Percentiles rank a stretch among this genome's conserved stretches.
Conservation (phyloP, 2,329 filamentous ascomycete genomes). For the Neonectria faginata region DNA sequence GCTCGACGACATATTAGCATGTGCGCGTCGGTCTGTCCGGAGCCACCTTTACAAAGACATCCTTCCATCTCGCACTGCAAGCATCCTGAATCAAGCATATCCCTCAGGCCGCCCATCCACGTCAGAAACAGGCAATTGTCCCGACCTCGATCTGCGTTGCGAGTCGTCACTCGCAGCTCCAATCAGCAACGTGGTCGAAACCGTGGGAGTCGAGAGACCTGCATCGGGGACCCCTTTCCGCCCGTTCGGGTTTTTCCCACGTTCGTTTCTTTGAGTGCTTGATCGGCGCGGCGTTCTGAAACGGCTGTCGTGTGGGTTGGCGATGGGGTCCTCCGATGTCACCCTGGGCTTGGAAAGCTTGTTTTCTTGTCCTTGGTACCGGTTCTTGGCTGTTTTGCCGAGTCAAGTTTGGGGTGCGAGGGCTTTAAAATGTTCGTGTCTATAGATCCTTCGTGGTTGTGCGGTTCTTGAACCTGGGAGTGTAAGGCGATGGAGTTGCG, state of each 20-base stretch:
- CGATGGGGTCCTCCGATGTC: not conserved
- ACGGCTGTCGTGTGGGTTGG: not conserved
- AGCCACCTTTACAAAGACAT: not conserved
- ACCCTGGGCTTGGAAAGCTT: not conserved
- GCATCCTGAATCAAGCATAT: not conserved
- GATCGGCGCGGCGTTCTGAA: conserved; percentile 8
- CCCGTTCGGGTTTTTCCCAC: not conserved
- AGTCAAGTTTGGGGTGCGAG: too few species aligned
- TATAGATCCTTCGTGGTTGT: not conserved
- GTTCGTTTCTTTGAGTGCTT: conserved; percentile 2
- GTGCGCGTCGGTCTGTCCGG: not conserved
- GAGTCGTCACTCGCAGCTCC: not conserved
- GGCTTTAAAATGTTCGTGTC: not conserved
- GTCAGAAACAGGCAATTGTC: not conserved
- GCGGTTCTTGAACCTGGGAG: not conserved
- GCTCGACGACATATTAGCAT: not conserved
- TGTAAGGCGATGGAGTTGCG: not conserved
- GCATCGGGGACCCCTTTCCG: not conserved
- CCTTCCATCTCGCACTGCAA: not conserved
- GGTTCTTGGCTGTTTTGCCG: not conserved
- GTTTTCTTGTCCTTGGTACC: not conserved
- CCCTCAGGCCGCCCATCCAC: too few species aligned
- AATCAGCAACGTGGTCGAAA: not conserved
- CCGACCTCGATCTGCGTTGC: not conserved
- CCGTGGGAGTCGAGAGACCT: conserved; percentile 2